A percentile compares a stretch with the other conserved stretches of the same genome.
These are phyloP conservation scores for Cladophialophora exuberans DNA, from an alignment of 2,329 filamentous ascomycete genomes.

Conservation along the genomic window DNA sequence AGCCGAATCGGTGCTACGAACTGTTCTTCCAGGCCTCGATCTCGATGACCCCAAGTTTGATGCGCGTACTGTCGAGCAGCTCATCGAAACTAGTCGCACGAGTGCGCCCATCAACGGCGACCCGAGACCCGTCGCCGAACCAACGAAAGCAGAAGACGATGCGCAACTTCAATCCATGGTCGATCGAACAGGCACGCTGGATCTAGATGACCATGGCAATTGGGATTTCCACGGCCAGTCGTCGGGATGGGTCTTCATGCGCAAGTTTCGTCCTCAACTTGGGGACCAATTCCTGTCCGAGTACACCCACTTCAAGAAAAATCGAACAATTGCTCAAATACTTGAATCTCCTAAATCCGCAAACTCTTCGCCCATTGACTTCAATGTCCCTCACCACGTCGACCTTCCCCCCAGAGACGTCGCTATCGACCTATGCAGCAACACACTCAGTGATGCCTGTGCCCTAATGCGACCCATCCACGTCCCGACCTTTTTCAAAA, in stretches of 20 bases:
- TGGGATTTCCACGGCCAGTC: constrained; percentile 96
- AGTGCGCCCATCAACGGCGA: constrained; percentile 27
- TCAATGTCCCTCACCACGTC: constrained; percentile 52
- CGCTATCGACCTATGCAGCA: constrained; percentile 60
- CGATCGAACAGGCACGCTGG: constrained; percentile 84
- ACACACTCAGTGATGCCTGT: constrained; percentile 65
- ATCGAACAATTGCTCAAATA: constrained; percentile 58
- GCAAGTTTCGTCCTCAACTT: constrained; percentile 84
- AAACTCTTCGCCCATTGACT: constrained; percentile 63
- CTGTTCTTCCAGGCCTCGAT: constrained; percentile 81
- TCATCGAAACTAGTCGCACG: constrained; percentile 48
- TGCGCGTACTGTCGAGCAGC: constrained; percentile 71
- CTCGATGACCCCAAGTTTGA: constrained; percentile 84
- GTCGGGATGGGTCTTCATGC: constrained; percentile 86
- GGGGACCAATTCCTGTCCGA: constrained; percentile 68
- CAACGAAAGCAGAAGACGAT: constrained; percentile 58
- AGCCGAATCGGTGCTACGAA: constrained; percentile 76
- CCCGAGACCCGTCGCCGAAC: constrained; percentile 26
- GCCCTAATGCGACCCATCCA: constrained; percentile 75
- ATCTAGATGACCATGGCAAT: constrained; percentile 86
- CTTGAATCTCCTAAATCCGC: constrained; percentile 72
- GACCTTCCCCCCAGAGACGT: constrained; percentile 70
- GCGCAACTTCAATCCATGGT: constrained; percentile 91
- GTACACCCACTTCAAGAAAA: constrained; percentile 55
- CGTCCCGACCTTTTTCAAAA: constrained; percentile 76